Percentiles rank a stretch among this genome's conserved stretches.
Evolutionary conservation across 345 rosid genomes (phyloP).

Genomic region (Syzygium jambos): DNA sequence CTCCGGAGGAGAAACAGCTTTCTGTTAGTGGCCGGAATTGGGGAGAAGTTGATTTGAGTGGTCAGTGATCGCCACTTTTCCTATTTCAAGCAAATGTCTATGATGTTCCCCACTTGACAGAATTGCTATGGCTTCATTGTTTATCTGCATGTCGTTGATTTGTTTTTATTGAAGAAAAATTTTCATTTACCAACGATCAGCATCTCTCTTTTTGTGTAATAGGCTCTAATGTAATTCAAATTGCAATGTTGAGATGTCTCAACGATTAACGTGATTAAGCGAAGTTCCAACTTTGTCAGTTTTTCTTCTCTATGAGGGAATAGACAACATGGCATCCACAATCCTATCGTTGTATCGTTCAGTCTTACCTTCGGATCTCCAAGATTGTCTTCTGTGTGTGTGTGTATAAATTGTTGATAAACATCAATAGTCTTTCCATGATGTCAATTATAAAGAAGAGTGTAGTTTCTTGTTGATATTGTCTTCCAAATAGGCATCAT

Average conservation of each 20-base stretch:
- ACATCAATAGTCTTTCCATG: not conserved
- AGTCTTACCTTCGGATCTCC: not conserved
- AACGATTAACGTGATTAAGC: not conserved
- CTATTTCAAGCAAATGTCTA: not conserved
- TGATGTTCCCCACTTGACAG: not conserved
- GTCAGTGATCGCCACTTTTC: conserved; percentile 21
- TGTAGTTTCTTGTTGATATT: not conserved
- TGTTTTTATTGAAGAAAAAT: not conserved
- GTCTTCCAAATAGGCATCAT: not conserved
- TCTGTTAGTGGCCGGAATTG: conserved; percentile 92
- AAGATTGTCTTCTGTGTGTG: not conserved
- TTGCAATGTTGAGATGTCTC: not conserved
- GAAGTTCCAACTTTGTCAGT: not conserved
- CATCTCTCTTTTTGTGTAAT: not conserved
- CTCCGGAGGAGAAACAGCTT: conserved; percentile 80
- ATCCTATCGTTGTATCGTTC: not conserved
- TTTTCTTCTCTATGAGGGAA: not conserved
- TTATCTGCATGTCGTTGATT: not conserved
- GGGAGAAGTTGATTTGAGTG: conserved; percentile 94
- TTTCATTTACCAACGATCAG: not conserved
- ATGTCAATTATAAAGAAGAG: not conserved
- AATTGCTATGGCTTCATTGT: not conserved
- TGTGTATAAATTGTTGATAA: not conserved
- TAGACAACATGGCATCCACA: not conserved
- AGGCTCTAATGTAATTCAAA: not conserved